Evolutionary conservation across 768 basidiomycete species (phyloP), one percentile per base, ranked within the genome.

Genomic region (Trametes coccinea): DNA sequence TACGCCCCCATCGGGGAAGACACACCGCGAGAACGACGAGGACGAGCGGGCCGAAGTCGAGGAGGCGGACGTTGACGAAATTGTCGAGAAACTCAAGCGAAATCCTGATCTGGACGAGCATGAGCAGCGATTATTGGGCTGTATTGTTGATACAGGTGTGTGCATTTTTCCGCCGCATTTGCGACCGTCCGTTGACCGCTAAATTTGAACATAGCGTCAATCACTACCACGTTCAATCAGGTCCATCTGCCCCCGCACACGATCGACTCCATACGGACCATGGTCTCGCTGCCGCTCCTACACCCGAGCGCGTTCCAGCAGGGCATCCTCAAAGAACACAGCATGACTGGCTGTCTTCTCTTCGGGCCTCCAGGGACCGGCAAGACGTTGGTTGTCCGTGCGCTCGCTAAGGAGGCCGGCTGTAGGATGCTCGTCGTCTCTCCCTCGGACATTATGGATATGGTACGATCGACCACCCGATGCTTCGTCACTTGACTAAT

Each of bases 361-460:
- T 96, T 96, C 72, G 95, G 95, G 4, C 95, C 95, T 54, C 94
- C 92, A 14, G 95, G 95, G 45, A 87, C 86, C n/a, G 95, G 95
- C 2, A 96, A 96, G 75, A 95, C 94, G 0, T 77, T 95, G 14
- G 82, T 94, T 9, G 93, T 93, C 9, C 86, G 93, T 49, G 95
- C 95, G 17, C 81, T 98, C 9, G 95, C 95, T 2, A 91, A 90
- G 69, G 95, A 97, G 73, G 93, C 93, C 50, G 95, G 94, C 4
- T 95, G 93, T 66, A 82, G 93, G 52, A 98, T 98, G 95, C 76
- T 98, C 70, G 84, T 87, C 10, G 81, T 98, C 50, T 89, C 91
- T 46, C 93, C 95, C 5, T 93, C 93, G 9, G 95, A 98, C 70
- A 91, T 98, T 48, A 93, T 95, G 87, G 94, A 97, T 72, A 95